Base-by-base conservation (phyloP, 2,329 filamentous ascomycete genomes). In the Sodiomyces alkalinus region DNA sequence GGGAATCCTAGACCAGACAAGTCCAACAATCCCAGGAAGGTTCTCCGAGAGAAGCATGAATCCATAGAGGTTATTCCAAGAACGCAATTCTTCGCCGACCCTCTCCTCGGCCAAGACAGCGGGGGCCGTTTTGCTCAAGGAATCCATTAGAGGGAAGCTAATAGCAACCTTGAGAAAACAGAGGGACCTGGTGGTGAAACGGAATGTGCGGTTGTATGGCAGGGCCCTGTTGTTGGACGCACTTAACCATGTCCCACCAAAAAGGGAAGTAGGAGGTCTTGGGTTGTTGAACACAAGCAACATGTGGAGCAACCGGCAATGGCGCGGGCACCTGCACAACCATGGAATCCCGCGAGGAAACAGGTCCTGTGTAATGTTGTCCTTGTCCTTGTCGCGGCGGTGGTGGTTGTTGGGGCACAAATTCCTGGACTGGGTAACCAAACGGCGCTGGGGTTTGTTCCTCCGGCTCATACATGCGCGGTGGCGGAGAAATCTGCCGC, bases 161-260 rank as follows among this genome's bases (percentile, higher is more conserved):
- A 47, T 63, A 59, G 43, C 53, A 68, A 33, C 62, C 60, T 45
- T 62, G 64, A 27, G 56, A 50, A 40, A 69, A 57, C 29, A 68
- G 51, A 19, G 61, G 56, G 33, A 66, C 56, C 46, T 64, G 64
- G 25, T 62, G 59, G 34, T 67, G 63, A 32, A 68, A 67, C 15
- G 60, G 55, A 27, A 59, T 49, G 33, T 61, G 55, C 32, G 64
- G 56, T 36, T 64, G 62, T 21, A 63, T 51, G 27, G 55, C 54
- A 15, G 60, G 57, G 28, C 53, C 48, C 33, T 62, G 59, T 43
- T 61, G 61, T 43, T 61, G 61, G 34, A 60, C 58, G 45, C 66
- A 64, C 48, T 61, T 60, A 31, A 67, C 53, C 43, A 66, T 49
- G 34, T 61, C 65, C 56, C 53, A 59, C 32, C 53, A 47, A 31